phyloP scores from a whole-genome alignment of 306 rosid species.

The Castanea sativa region DNA sequence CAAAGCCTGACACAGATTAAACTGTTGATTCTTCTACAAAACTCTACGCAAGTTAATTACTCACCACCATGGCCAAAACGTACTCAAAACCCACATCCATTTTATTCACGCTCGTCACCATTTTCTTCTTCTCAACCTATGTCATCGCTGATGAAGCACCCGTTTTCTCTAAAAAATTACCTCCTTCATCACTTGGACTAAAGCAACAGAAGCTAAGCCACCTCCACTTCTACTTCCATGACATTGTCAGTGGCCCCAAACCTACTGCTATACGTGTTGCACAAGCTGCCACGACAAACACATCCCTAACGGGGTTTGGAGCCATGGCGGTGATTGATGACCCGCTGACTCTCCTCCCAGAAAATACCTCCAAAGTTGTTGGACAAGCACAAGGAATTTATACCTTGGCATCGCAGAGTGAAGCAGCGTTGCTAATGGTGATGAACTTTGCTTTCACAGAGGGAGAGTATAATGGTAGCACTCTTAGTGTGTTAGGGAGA shows the following conservation, averaged over 20 bases:
- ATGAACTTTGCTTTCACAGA: slow-evolving; percentile 30
- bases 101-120: too few species aligned
- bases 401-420: slow-evolving; percentile 36
- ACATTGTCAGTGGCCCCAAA: slow-evolving; percentile 42
- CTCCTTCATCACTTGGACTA: too few species aligned
- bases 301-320: slow-evolving; percentile 40
- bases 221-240: slow-evolving; percentile 53
- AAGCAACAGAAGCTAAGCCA: too few species aligned
- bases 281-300: slow-evolving; percentile 26
- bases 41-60: background rate
- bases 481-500: slow-evolving; percentile 42
- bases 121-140: too few species aligned
- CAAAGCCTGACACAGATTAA: background rate
- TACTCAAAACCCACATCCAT: slow-evolving; percentile 43
- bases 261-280: slow-evolving; percentile 44
- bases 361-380: slow-evolving; percentile 28
- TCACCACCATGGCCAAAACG: slow-evolving; percentile 19
- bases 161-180: too few species aligned
- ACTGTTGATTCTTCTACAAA: background rate
- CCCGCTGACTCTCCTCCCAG: slow-evolving; percentile 41
- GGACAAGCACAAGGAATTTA: slow-evolving; percentile 59
- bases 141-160: too few species aligned
- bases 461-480: slow-evolving; percentile 52
- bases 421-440: slow-evolving; percentile 33
- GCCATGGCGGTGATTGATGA: slow-evolving; percentile 36